Evolutionary conservation across 257 asterid species (phyloP).

Genomic region (Linaria vulgaris): DNA sequence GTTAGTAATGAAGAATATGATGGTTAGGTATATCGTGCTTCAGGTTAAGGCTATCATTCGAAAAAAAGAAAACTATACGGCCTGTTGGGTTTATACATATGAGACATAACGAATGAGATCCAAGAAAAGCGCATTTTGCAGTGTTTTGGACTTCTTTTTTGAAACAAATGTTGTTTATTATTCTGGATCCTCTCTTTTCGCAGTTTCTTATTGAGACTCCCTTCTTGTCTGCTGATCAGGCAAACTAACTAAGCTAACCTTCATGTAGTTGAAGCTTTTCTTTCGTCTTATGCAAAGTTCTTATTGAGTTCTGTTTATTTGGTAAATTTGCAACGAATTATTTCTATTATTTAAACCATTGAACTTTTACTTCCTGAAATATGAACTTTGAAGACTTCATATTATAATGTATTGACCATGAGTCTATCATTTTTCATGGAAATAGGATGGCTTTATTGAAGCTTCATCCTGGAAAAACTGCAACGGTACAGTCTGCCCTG

Average conservation of each 20-base stretch:
- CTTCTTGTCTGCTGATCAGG: background rate
- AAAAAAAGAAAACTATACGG: background rate
- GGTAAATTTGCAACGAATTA: background rate
- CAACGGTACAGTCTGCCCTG: conserved; percentile 68
- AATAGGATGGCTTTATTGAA: conserved; percentile 48
- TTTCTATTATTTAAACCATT: background rate
- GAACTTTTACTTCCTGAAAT: conserved; percentile 3
- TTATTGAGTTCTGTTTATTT: conserved; percentile 4
- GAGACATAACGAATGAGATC: background rate
- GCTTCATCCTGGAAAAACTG: conserved; percentile 51
- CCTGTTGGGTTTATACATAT: background rate
- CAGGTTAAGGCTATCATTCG: background rate
- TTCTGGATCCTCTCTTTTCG: conserved; percentile 10
- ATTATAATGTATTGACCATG: conserved; percentile 13
- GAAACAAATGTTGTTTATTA: too few relatives aligned
- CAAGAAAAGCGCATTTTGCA: background rate
- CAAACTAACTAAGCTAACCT: background rate
- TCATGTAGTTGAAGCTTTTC: background rate
- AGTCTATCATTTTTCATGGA: conserved; percentile 24
- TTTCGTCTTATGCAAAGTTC: conserved; percentile 6
- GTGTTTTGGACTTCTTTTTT: background rate
- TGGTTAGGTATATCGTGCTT: conserved; percentile 7
- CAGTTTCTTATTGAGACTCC: background rate
- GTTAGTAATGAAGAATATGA: conserved; percentile 2
- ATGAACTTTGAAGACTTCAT: conserved; percentile 7